Evolutionary conservation across 2,329 filamentous ascomycete genomes (phyloP).

Genomic region (Daldinia sp.): DNA sequence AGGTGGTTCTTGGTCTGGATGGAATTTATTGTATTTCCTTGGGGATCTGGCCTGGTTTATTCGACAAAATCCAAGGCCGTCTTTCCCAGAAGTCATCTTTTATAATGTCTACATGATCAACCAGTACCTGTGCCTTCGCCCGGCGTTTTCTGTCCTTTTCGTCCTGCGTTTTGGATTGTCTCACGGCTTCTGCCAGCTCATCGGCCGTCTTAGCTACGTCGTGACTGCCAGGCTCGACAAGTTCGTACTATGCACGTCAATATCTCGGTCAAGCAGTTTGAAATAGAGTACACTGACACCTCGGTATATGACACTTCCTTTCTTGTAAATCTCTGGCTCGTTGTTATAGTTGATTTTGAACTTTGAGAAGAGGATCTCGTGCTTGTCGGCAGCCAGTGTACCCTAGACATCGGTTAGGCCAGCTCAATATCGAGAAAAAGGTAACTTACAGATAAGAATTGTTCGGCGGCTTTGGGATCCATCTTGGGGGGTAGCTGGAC

Average conservation of each 20-base stretch:
- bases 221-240: conserved; percentile 66
- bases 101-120: conserved; percentile 93
- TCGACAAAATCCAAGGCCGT: conserved; percentile 83
- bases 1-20: not conserved
- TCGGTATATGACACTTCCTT: conserved; percentile 89
- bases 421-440: not conserved
- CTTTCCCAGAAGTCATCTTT: conserved; percentile 92
- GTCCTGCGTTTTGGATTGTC: conserved; percentile 78
- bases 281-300: conserved; percentile 63
- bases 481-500: conserved; percentile 82
- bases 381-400: conserved; percentile 86
- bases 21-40: conserved; percentile 57
- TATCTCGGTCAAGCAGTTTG: not conserved
- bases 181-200: conserved; percentile 59
- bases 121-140: conserved; percentile 79
- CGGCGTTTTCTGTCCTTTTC: conserved; percentile 85
- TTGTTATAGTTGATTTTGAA: conserved; percentile 99
- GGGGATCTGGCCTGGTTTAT: conserved; percentile 75
- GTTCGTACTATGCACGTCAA: conserved; percentile 66
- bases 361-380: conserved; percentile 89
- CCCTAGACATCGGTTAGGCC: conserved; percentile 62
- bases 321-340: conserved; percentile 89
- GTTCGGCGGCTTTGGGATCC: conserved; percentile 80
- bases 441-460: conserved; percentile 72
- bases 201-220: conserved; percentile 58